Evolutionary conservation across 2,329 filamentous ascomycete genomes (phyloP).

Genomic region (Cladosporium sp.): DNA sequence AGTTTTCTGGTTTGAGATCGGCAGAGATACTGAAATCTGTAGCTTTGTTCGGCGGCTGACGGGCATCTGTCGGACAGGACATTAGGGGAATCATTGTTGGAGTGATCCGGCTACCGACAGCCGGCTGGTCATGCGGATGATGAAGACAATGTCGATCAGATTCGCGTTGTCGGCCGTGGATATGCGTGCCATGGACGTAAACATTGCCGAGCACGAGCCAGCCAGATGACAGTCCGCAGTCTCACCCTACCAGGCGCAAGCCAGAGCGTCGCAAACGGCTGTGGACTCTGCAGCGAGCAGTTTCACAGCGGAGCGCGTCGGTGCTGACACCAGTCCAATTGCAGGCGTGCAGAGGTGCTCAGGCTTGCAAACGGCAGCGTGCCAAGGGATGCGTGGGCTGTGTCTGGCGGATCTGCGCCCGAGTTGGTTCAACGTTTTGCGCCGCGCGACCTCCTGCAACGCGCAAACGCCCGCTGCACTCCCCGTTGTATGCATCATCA

Average conservation of each 20-base stretch:
- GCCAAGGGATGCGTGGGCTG: constrained; percentile 2
- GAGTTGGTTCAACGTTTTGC: neutral
- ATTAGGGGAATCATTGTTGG: neutral
- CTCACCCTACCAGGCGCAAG: neutral
- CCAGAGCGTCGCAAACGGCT: neutral
- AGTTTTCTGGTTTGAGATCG: neutral
- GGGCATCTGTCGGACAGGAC: neutral
- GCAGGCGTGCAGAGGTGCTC: neutral
- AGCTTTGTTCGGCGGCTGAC: neutral
- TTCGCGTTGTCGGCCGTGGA: neutral
- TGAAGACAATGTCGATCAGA: neutral
- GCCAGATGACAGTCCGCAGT: neutral
- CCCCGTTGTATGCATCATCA: neutral
- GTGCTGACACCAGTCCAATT: neutral
- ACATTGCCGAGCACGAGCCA: neutral
- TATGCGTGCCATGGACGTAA: neutral
- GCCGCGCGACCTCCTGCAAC: neutral
- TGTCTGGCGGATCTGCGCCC: neutral
- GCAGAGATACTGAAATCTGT: neutral
- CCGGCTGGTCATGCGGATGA: too few species aligned
- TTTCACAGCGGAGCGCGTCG: neutral
- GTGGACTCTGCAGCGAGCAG: neutral
- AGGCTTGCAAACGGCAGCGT: neutral
- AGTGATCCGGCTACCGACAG: neutral
- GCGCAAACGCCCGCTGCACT: neutral